Base-by-base conservation (phyloP, 805 yeast genomes). In the Zygoascus flipseniorum region DNA sequence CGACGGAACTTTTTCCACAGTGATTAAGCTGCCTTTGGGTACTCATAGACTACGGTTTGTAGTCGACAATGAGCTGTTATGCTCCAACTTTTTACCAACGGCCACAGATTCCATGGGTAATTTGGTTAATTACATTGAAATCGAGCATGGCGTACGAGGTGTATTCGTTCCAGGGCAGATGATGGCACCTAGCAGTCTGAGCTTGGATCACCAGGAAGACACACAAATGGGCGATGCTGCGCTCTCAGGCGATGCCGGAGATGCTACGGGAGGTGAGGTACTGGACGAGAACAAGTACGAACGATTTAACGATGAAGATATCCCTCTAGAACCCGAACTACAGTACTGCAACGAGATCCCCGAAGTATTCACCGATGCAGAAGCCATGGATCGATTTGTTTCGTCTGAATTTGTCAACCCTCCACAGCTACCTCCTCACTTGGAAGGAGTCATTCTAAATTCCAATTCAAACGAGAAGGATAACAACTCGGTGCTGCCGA, bases 41-140 rank as follows among this genome's bases (percentile, higher is more conserved):
- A 90, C 96, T 0, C 97, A 90, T 67, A 74, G 97, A 59, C 86
- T 90, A 69, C 79, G 96, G 65, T 90, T 90, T 67, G 95, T 90
- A 56, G 93, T 90, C 44, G 97, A 90, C 65, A 89, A 89, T 69
- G 97, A 90, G 65, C 79, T 90, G 61, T 73, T 95, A 56, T 88
- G 89, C 65, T 83, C 93, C 28, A 95, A 89, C 66, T 84, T 78
- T 59, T 75, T 90, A 57, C 96, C 97, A 4, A 89, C 96, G 1
- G 97, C 97, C 2, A 90, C 97, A 0, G 97, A 90, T 69, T 93
- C 89, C 57, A 85, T 89, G 83, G 97, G 97, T 50, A 90, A 90
- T 66, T 86, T 90, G 65, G 96, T 90, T 49, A 90, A 90, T 69
- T 90, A 90, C 67, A 77, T 90, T 46, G 47, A 41, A 26, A 19